A percentile compares a stretch with the other conserved stretches of the same genome.
phyloP scores from a whole-genome alignment of 129 eudicot species.

The Silybum marianum region DNA sequence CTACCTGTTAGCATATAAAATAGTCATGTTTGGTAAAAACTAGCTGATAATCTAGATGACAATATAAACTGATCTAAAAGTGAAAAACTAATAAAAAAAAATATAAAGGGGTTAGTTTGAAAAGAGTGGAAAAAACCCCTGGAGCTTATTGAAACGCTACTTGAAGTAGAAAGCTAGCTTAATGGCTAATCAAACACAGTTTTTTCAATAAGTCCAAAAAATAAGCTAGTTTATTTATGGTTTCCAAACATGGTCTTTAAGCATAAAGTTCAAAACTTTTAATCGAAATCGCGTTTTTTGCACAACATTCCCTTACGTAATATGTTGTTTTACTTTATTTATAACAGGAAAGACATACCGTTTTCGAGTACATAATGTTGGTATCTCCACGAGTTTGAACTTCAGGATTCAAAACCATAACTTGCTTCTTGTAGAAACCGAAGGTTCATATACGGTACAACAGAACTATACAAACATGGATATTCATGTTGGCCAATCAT shows the following conservation, averaged over 20 bases:
- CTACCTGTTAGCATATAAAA: too few species aligned
- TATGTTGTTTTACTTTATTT: constrained; percentile 16
- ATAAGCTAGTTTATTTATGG: not conserved
- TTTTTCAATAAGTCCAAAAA: not conserved
- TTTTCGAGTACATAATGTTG: constrained; percentile 86
- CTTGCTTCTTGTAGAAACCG: constrained; percentile 90
- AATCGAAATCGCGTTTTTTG: not conserved
- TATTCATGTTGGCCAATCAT: constrained; percentile 98
- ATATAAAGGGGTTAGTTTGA: not conserved
- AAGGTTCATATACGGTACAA: constrained; percentile 94
- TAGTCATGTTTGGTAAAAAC: too few species aligned
- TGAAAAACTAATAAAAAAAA: not conserved
- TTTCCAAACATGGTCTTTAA: constrained; percentile 3
- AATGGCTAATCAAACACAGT: not conserved
- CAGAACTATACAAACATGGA: constrained; percentile 96
- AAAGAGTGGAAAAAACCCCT: not conserved
- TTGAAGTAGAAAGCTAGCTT: not conserved
- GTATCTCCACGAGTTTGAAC: constrained; percentile 84
- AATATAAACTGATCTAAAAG: not conserved
- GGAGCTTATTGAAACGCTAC: not conserved
- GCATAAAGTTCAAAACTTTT: constrained; percentile 4
- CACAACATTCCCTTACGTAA: not conserved
- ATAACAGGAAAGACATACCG: constrained; percentile 91
- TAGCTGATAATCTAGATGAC: not conserved
- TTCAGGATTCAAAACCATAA: constrained; percentile 95